Base-by-base conservation (phyloP, 176 grass and related monocot species). In the Bromus sterilis region DNA sequence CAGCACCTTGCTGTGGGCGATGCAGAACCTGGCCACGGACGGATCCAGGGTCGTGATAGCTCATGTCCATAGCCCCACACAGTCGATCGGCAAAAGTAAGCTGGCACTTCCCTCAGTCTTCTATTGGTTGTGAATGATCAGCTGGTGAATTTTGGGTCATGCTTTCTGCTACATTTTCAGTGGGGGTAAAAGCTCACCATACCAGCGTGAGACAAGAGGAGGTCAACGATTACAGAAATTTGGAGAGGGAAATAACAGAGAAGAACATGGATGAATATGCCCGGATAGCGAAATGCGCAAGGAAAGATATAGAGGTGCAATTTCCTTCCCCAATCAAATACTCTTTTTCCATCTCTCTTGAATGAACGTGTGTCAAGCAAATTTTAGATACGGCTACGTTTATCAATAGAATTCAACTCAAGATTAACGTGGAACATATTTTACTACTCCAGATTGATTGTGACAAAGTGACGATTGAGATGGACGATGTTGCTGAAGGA, bases 401-500 rank as follows among this genome's bases (percentile, higher is more conserved):
- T 14, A 46, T 46, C 14, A 16, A 13, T 46, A 13, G 4, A 15
- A 46, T 46, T 46, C 43, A 23, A 11, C 29, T 74, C 74, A 57
- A 25, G 59, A 18, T 15, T 64, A 65, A 65, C 31, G 20, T 9
- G 28, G 26, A 35, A 65, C 30, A 65, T 31, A 35, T 32, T 65
- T 31, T 34, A 32, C 31, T 21, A 46, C 34, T 18, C 31, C 79
- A 93, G 91, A 79, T 83, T 29, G 64, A 42, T 5, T 82, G 44
- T n/a, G 78, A 84, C 34, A 86, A 89, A 78, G 18, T 91, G 74
- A 64, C 87, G 60, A 85, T 89, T 62, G 89, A 91, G 65, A 71
- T 7, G 51, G 86, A 91, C 15, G 84, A 91, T 82, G 64, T 94
- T 63, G 80, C 76, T 49, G 3, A 87, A 75, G 89, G 92, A 31